These are phyloP conservation scores for Parafenestella ontariensis DNA, from an alignment of 2,329 filamentous ascomycete genomes.

Conservation along the genomic window DNA sequence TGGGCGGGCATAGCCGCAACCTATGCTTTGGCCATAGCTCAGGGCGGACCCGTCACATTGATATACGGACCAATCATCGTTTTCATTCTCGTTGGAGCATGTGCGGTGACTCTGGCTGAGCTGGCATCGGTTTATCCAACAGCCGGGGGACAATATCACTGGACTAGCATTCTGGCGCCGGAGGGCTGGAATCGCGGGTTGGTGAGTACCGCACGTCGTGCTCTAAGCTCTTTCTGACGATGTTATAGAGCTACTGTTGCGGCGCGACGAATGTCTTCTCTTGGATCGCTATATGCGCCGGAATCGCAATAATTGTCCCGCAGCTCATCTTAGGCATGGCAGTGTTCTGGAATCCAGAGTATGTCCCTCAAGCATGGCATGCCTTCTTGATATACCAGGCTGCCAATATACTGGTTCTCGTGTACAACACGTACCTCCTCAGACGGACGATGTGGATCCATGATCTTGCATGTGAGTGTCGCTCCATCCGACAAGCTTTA, in stretches of 20 bases:
- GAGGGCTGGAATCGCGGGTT: constrained; percentile 24
- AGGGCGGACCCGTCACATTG: constrained; percentile 17
- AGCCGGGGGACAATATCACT: constrained; percentile 31
- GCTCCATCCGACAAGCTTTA: not conserved
- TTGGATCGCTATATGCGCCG: constrained; percentile 22
- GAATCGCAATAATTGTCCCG: constrained; percentile 23
- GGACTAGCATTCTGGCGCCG: constrained; percentile 52
- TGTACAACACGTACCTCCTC: constrained; percentile 23
- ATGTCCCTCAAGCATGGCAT: constrained; percentile 20
- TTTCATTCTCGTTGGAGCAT: constrained; percentile 17
- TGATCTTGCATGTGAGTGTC: constrained; percentile 20
- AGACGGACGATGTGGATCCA: constrained; percentile 27
- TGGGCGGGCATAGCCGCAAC: constrained; percentile 25
- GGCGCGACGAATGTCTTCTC: constrained; percentile 24
- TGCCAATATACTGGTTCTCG: constrained; percentile 12
- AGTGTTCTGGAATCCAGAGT: constrained; percentile 12
- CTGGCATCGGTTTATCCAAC: constrained; percentile 45
- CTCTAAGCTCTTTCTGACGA: not conserved
- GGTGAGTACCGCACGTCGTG: constrained; percentile 4
- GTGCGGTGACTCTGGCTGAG: constrained; percentile 25
- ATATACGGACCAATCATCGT: constrained; percentile 24
- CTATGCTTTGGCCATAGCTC: constrained; percentile 16
- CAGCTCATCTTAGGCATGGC: constrained; percentile 18
- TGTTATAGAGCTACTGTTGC: constrained; percentile 20
- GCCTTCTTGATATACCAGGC: constrained; percentile 22